Conservation (phyloP, 306 rosid species). For the Purshia tridentata region DNA sequence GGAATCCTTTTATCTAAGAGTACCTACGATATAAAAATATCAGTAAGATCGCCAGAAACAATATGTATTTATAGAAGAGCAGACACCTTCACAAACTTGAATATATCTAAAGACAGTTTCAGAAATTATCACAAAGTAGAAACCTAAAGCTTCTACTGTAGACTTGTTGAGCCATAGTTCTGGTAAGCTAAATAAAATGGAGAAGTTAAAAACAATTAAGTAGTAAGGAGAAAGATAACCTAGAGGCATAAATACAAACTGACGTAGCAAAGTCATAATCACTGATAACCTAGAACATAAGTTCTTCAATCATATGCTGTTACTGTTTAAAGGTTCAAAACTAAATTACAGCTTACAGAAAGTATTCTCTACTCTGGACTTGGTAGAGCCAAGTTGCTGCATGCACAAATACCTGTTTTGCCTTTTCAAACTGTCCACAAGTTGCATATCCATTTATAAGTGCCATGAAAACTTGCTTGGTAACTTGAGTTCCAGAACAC, state of each 20-base stretch:
- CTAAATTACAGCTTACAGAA: background rate
- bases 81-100: background rate
- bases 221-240: background rate
- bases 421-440: slow-evolving; percentile 77
- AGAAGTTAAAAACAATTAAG: background rate
- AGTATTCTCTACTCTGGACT: background rate
- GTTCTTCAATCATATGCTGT: background rate
- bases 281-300: background rate
- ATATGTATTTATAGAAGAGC: background rate
- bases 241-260: background rate
- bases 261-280: background rate
- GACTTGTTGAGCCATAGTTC: background rate
- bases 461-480: slow-evolving; percentile 64
- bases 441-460: slow-evolving; percentile 71
- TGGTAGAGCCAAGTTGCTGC: slow-evolving; percentile 21
- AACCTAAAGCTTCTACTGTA: background rate
- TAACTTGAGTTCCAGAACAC: slow-evolving; percentile 27
- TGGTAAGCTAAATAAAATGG: background rate
- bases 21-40: slow-evolving; percentile 41
- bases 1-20: slow-evolving; percentile 46
- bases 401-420: slow-evolving; percentile 65
- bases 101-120: background rate
- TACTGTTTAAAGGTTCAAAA: background rate
- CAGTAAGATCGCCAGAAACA: background rate
- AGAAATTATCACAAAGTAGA: background rate